These are phyloP conservation scores for Pestalotiopsis sp. DNA, from an alignment of 2,329 filamentous ascomycete genomes.

Conservation along the genomic window DNA sequence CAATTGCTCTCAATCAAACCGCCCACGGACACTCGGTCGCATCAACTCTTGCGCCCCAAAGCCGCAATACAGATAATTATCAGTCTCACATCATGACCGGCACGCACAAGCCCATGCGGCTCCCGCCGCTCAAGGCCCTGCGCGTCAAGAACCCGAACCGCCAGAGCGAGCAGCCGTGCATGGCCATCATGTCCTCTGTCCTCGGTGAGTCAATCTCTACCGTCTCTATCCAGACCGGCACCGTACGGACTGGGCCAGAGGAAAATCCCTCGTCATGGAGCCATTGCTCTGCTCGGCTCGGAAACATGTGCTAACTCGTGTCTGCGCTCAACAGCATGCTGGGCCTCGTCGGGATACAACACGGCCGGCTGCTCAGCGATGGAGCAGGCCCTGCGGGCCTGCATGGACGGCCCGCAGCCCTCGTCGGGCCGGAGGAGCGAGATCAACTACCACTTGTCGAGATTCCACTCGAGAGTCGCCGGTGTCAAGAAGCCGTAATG, in stretches of 20 bases:
- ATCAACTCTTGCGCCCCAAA: too few relatives aligned
- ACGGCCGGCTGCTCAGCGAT: constrained; percentile 59
- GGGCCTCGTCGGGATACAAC: constrained; percentile 78
- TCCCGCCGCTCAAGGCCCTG: constrained; percentile 58
- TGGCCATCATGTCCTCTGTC: constrained; percentile 59
- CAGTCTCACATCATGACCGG: constrained; percentile 39
- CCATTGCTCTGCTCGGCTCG: too few relatives aligned
- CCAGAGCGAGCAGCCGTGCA: constrained; percentile 53
- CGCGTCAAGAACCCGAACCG: constrained; percentile 58
- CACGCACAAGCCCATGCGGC: constrained; percentile 54
- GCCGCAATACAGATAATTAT: too few relatives aligned
- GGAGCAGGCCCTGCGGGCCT: constrained; percentile 62
- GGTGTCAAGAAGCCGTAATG: constrained; percentile 44
- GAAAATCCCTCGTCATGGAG: too few relatives aligned
- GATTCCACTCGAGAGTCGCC: constrained; percentile 68
- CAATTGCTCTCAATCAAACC: too few relatives aligned
- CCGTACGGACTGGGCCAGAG: too few relatives aligned
- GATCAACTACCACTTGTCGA: constrained; percentile 89
- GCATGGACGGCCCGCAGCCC: constrained; percentile 78
- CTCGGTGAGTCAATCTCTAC: constrained; percentile 44
- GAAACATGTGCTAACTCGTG: not conserved
- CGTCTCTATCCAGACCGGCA: not conserved
- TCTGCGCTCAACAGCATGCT: constrained; percentile 60
- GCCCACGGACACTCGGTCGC: too few relatives aligned
- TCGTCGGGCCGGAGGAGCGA: constrained; percentile 65